Evolutionary conservation across 306 rosid species (phyloP), one percentile per base, ranked within the genome.

Genomic region (Begonia loranthoides): DNA sequence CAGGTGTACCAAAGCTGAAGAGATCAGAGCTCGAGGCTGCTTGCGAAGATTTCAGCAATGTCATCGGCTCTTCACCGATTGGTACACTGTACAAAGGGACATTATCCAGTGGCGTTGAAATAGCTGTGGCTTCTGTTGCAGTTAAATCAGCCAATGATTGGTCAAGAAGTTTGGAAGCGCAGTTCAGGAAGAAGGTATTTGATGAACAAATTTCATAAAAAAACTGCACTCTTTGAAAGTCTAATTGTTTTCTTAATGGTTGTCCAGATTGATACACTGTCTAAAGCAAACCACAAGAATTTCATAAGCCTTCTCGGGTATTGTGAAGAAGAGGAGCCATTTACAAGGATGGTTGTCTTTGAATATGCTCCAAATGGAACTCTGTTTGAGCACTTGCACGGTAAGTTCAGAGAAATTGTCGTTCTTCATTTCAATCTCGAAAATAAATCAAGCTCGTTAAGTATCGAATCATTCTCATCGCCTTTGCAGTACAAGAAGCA

Each of bases 21-120:
- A 80, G 94, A 66, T 78, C 88, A 50, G 99, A 90, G 74, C 78
- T 90, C 61, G 86, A 68, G 75, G 78, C 74, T 58, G 95, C 99
- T 17, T 90, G 99, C 58, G 99, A 90, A 70, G 99, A 85, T 82
- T 90, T 90, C 67, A 90, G 99, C 64, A 90, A 90, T 52, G 86
- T 90, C 13, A 70, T 90, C 45, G 87, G 85, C 46, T 66, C 79
- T 67, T 82, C 88, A 53, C 67, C 86, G 13, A 65, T 78, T 34
- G 94, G 94, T 34, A 79, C 85, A 39, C 70, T 86, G 63, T 86
- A 80, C 72, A 90, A 90, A 76, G 99, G 99, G 74, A 90, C 95
- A 49, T 72, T 90, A 66, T 90, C 99, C 45, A 86, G 69, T 21
- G 99, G 99, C 49, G 95, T 90, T 0, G 99, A 90, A 76, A 90